Percentiles rank a stretch among this genome's conserved stretches.
Evolutionary conservation across 306 rosid species (phyloP).

Genomic region (Quillaja saponaria): DNA sequence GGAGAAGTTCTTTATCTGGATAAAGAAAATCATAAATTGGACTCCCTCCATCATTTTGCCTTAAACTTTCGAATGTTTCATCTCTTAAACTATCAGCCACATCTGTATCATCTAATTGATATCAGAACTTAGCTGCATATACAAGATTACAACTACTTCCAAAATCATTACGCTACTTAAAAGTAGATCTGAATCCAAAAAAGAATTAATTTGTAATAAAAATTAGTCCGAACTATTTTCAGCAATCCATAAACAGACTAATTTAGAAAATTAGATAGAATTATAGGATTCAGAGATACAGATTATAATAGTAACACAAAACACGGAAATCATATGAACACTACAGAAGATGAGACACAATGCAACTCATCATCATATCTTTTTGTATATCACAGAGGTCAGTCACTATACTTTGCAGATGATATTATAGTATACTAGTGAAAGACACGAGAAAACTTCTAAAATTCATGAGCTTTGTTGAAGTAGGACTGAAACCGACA

Average conservation of each 20-base stretch:
- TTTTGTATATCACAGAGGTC: background rate
- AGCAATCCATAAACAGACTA: too few species aligned
- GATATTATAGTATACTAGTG: too few species aligned
- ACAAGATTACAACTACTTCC: too few species aligned
- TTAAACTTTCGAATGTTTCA: conserved; percentile 38
- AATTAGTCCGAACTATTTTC: too few species aligned
- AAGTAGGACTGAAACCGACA: background rate
- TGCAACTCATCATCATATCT: background rate
- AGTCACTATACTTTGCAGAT: background rate
- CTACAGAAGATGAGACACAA: background rate
- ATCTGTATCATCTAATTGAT: conserved; percentile 34
- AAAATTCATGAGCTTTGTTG: background rate
- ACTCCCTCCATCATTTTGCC: conserved; percentile 46
- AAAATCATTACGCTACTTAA: too few species aligned
- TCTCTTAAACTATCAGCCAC: conserved; percentile 35
- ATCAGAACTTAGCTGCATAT: conserved; percentile 24
- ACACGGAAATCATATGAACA: too few species aligned
- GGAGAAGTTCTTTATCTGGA: conserved; percentile 88
- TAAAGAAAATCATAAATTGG: conserved; percentile 67
- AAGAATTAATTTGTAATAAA: too few species aligned
- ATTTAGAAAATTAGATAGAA: too few species aligned
- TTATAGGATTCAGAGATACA: too few species aligned
- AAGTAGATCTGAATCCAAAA: too few species aligned
- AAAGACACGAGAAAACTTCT: conserved; percentile 9
- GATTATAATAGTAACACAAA: too few species aligned